phyloP scores from a whole-genome alignment of 176 grass and related monocot species.

The Phragmites australis region DNA sequence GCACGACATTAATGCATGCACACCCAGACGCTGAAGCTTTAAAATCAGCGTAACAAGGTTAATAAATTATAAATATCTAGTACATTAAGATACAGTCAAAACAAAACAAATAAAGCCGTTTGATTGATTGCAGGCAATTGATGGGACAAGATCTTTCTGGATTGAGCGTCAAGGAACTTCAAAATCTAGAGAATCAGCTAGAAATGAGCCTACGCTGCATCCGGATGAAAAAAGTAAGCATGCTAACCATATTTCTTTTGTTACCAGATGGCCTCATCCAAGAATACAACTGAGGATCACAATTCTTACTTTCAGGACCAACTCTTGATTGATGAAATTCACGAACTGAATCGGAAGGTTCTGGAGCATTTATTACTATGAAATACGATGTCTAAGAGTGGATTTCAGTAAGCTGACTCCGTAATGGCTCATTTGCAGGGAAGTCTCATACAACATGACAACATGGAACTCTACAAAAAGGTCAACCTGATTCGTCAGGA shows the following conservation, averaged over 20 bases:
- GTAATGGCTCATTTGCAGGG: constrained; percentile 54
- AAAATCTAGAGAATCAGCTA: constrained; percentile 70
- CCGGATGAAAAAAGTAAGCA: constrained; percentile 60
- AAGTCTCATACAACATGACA: constrained; percentile 72
- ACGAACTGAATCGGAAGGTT: constrained; percentile 77
- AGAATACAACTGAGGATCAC: constrained; percentile 22
- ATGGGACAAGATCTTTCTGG: constrained; percentile 79
- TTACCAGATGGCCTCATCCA: constrained; percentile 14
- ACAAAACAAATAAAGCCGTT: neutral
- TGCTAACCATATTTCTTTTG: constrained; percentile 9
- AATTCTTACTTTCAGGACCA: constrained; percentile 62
- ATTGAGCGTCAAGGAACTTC: constrained; percentile 61
- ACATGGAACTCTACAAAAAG: constrained; percentile 72
- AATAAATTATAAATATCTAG: neutral
- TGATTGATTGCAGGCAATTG: constrained; percentile 54
- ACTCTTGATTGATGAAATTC: constrained; percentile 69
- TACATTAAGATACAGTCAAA: neutral
- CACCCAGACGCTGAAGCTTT: neutral
- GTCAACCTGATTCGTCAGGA: constrained; percentile 63
- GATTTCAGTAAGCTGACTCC: constrained; percentile 33
- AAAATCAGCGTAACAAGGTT: neutral
- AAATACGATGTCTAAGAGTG: neutral
- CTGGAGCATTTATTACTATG: neutral
- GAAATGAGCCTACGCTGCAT: constrained; percentile 62
- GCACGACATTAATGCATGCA: neutral